Evolutionary conservation across 495 filamentous ascomycete species (phyloP).

Genomic region (Trypethelium eluteriae): DNA sequence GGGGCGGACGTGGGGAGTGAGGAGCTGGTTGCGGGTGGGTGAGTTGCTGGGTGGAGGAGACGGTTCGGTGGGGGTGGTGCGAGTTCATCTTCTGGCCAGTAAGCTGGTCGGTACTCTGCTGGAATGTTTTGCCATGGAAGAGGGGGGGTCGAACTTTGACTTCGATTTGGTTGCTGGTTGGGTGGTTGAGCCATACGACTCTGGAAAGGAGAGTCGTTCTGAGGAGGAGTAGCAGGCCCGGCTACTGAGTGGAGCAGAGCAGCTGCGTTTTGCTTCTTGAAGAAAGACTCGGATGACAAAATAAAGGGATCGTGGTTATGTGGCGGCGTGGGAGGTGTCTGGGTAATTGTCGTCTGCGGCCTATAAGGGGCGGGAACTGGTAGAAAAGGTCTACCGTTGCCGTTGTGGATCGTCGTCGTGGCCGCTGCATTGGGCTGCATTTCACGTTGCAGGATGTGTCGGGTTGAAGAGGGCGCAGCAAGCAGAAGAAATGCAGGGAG

Average conservation of each 20-base stretch:
- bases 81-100: background rate
- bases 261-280: slow-evolving; percentile 1
- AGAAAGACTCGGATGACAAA: slow-evolving; percentile 1
- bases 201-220: slow-evolving; percentile 1
- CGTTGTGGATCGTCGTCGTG: background rate
- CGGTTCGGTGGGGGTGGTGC: background rate
- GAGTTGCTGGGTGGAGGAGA: background rate
- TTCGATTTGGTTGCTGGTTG: slow-evolving; percentile 8
- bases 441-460: slow-evolving; percentile 1
- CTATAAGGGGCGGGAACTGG: slow-evolving; percentile 2
- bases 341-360: background rate
- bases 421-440: slow-evolving; percentile 4
- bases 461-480: slow-evolving; percentile 8
- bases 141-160: background rate
- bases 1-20: background rate
- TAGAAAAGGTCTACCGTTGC: slow-evolving; percentile 11
- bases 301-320: background rate
- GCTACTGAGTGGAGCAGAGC: background rate
- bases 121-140: background rate
- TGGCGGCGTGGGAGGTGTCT: slow-evolving; percentile 1
- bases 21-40: background rate
- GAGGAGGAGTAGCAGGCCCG: slow-evolving; percentile 6
- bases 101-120: slow-evolving; percentile 6
- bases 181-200: slow-evolving; percentile 9
- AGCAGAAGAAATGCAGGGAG: background rate